Evolutionary conservation across 2,329 filamentous ascomycete genomes (phyloP).

Genomic region (Cryphonectria japonica): DNA sequence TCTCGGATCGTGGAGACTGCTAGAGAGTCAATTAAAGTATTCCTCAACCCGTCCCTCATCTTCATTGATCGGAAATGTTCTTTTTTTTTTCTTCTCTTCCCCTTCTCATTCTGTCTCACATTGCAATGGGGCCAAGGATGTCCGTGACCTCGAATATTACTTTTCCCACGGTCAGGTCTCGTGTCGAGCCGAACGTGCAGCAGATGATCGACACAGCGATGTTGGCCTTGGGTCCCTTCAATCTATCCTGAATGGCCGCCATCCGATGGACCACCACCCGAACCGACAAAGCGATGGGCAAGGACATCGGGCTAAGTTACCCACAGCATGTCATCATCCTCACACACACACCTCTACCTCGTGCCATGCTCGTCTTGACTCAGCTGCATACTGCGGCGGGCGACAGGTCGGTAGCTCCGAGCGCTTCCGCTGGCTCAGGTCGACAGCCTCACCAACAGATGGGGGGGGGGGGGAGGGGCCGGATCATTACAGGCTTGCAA

Average conservation of each 20-base stretch:
- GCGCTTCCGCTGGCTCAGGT: conserved; percentile 20
- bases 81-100: neutral
- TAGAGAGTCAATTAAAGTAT: neutral
- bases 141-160: neutral
- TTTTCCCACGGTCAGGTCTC: neutral
- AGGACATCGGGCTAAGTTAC: neutral
- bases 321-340: neutral
- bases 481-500: neutral
- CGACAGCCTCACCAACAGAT: conserved; percentile 21
- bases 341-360: neutral
- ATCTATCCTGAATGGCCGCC: neutral
- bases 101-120: neutral
- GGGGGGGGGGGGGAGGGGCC: neutral
- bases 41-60: neutral
- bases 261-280: neutral
- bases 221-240: neutral
- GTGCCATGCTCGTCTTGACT: neutral
- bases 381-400: conserved; percentile 15
- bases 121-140: neutral
- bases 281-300: neutral
- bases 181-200: conserved; percentile 3
- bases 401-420: conserved; percentile 14
- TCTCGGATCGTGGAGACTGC: neutral
- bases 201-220: conserved; percentile 9
- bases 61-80: neutral